Percentiles rank a stretch among this genome's conserved stretches.
Conservation (phyloP, 2,329 filamentous ascomycete genomes). For the Hypoxylon sp. region DNA sequence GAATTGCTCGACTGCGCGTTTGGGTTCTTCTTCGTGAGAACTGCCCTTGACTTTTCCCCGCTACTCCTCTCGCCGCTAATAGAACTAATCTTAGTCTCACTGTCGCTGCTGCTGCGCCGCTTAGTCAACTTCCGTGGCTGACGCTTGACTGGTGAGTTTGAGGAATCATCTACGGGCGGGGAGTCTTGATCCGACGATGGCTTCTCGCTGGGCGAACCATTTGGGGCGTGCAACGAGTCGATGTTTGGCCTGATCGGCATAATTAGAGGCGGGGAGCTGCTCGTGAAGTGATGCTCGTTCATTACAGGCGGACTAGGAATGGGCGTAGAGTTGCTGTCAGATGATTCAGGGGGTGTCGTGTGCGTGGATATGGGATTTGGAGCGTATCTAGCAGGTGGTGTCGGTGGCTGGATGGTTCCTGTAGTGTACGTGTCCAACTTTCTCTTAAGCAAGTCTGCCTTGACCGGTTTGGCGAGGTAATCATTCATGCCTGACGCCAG, state of each 20-base stretch:
- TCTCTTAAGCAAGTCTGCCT: conserved; percentile 86
- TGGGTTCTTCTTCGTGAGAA: conserved; percentile 58
- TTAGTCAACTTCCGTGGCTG: conserved; percentile 62
- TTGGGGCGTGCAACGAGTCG: conserved; percentile 48
- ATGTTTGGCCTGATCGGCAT: conserved; percentile 48
- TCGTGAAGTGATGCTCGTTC: conserved; percentile 38
- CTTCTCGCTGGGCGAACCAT: conserved; percentile 56
- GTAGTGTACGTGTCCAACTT: conserved; percentile 77
- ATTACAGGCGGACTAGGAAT: conserved; percentile 44
- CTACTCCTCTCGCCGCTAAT: conserved; percentile 22
- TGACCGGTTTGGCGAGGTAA: conserved; percentile 95
- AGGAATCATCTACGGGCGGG: conserved; percentile 27
- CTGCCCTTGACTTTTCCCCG: conserved; percentile 54
- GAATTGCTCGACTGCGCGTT: conserved; percentile 54
- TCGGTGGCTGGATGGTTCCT: conserved; percentile 55
- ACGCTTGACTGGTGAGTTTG: conserved; percentile 43
- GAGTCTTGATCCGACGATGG: conserved; percentile 53
- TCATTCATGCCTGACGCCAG: conserved; percentile 98
- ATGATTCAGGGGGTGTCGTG: conserved; percentile 9
- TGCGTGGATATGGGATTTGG: conserved; percentile 40
- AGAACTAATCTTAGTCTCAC: conserved; percentile 50
- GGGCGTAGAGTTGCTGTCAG: conserved; percentile 39
- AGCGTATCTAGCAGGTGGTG: conserved; percentile 43
- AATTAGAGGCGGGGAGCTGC: conserved; percentile 46
- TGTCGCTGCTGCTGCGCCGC: conserved; percentile 57